Percentiles rank a stretch among this genome's conserved stretches.
phyloP scores from a whole-genome alignment of 1,284 basidiomycete genomes.

The Grifola frondosa region DNA sequence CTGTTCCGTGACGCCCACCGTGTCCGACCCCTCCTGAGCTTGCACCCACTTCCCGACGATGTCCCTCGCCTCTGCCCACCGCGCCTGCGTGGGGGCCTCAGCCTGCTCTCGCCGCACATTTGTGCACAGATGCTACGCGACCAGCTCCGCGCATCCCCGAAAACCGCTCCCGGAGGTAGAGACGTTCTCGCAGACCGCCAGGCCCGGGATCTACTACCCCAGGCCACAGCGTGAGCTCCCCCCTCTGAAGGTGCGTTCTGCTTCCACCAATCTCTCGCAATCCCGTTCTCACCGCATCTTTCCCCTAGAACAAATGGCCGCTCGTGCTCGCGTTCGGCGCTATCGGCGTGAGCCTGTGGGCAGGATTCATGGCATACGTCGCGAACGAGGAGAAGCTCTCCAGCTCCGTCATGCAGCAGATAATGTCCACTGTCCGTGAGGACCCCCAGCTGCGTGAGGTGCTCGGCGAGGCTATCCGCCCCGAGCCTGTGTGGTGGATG shows the following conservation, averaged over 20 bases:
- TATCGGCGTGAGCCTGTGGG: conserved; percentile 63
- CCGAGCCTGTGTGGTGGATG: conserved; percentile 74
- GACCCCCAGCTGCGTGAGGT: conserved; percentile 48
- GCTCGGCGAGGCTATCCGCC: conserved; percentile 67
- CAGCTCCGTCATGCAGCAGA: conserved; percentile 70
- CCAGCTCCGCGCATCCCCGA: conserved; percentile 15
- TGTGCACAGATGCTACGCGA: conserved; percentile 12
- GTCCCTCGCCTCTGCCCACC: conserved; percentile 9
- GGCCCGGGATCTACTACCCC: conserved; percentile 35
- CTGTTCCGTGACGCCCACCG: no score
- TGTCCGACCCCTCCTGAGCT: neutral
- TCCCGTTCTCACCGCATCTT: neutral
- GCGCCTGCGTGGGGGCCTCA: conserved; percentile 9
- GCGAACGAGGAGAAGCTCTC: conserved; percentile 77
- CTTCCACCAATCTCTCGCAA: neutral
- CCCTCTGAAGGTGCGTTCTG: conserved; percentile 37
- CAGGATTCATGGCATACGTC: conserved; percentile 61
- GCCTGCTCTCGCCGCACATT: conserved; percentile 4
- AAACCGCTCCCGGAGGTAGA: conserved; percentile 29
- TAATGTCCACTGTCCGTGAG: conserved; percentile 57
- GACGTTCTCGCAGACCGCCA: conserved; percentile 35
- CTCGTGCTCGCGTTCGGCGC: conserved; percentile 48
- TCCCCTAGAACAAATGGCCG: conserved; percentile 55
- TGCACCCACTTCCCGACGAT: neutral
- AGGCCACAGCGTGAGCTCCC: conserved; percentile 44